These are phyloP conservation scores for Leucoagaricus sp. DNA, from an alignment of 1,284 basidiomycete species.

Conservation along the genomic window DNA sequence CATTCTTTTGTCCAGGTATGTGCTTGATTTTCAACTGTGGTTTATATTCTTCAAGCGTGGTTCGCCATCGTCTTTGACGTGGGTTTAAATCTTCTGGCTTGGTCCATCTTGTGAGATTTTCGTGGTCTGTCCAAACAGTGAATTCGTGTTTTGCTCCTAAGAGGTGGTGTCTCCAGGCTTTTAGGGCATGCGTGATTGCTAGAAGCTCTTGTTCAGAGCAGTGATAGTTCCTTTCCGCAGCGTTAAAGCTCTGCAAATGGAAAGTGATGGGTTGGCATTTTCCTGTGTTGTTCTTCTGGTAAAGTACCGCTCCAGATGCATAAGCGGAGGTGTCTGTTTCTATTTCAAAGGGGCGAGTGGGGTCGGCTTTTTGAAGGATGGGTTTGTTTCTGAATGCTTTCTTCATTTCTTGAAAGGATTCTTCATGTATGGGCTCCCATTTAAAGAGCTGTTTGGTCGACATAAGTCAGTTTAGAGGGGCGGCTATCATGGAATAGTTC, in stretches of 20 bases:
- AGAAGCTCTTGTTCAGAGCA: constrained; percentile 51
- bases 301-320: constrained; percentile 31
- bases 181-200: constrained; percentile 38
- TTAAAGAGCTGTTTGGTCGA: constrained; percentile 1
- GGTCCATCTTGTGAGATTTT: too few relatives aligned
- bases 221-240: constrained; percentile 42
- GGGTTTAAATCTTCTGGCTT: too few relatives aligned
- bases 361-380: constrained; percentile 23
- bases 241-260: constrained; percentile 29
- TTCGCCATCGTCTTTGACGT: too few relatives aligned
- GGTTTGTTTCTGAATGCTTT: constrained; percentile 20
- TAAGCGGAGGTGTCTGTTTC: constrained; percentile 31
- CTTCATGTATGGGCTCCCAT: background rate
- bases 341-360: constrained; percentile 22
- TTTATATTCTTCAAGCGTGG: too few relatives aligned
- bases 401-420: constrained; percentile 22
- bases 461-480: constrained; percentile 1
- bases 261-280: constrained; percentile 31
- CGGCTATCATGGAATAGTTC: background rate
- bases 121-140: constrained; percentile 41
- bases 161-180: constrained; percentile 41
- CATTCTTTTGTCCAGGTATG: too few relatives aligned
- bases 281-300: constrained; percentile 26
- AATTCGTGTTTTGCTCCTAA: constrained; percentile 30
- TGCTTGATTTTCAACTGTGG: too few relatives aligned